A percentile compares a stretch with the other conserved stretches of the same genome.
Conservation (phyloP, 2,329 filamentous ascomycete species). For the Pseudogymnoascus sp. region DNA sequence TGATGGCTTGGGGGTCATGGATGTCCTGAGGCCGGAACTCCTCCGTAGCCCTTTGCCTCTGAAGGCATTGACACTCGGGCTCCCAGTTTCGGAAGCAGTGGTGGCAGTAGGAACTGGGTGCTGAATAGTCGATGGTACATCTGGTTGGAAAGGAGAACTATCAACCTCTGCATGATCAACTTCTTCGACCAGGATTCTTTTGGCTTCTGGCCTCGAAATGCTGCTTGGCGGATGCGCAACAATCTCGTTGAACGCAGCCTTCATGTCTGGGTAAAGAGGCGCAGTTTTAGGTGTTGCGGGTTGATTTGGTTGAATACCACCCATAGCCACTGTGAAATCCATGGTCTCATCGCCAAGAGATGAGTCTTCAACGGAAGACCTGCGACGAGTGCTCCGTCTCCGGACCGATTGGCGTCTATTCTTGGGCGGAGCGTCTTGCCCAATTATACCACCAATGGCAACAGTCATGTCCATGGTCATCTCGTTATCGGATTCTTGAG, state of each 20-base stretch:
- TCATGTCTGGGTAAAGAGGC: conserved; percentile 13
- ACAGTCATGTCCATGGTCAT: conserved; percentile 47
- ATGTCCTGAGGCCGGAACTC: conserved; percentile 37
- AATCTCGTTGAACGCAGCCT: neutral
- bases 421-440: conserved; percentile 16
- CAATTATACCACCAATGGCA: conserved; percentile 46
- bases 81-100: conserved; percentile 43
- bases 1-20: conserved; percentile 34
- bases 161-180: conserved; percentile 41
- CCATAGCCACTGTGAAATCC: conserved; percentile 51
- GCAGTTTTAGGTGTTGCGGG: conserved; percentile 33
- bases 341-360: conserved; percentile 35
- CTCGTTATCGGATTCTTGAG: conserved; percentile 15
- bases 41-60: conserved; percentile 43
- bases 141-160: conserved; percentile 37
- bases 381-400: conserved; percentile 31
- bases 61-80: conserved; percentile 48
- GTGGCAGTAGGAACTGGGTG: conserved; percentile 30
- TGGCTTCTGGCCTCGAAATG: conserved; percentile 34
- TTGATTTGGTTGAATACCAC: conserved; percentile 40
- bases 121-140: conserved; percentile 25
- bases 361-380: conserved; percentile 27
- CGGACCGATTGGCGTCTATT: conserved; percentile 29
- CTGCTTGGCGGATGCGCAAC: neutral
- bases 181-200: conserved; percentile 53